These are phyloP conservation scores for Turritis glabra DNA, from an alignment of 345 rosid species.

Conservation along the genomic window DNA sequence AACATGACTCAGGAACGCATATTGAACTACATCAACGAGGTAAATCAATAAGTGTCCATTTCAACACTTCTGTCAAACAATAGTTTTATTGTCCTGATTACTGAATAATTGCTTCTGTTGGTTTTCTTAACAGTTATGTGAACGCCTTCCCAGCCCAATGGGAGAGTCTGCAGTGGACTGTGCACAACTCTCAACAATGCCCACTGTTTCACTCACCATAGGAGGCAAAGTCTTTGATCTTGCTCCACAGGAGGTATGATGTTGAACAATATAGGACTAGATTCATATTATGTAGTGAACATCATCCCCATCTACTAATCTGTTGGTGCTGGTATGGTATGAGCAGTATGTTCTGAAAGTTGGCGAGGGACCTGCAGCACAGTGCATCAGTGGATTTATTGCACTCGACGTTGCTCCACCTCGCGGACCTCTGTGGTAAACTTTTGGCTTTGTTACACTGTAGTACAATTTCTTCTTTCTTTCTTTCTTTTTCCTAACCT, in stretches of 20 bases:
- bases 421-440: constrained; percentile 92
- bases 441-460: background rate
- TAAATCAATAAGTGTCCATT: constrained; percentile 25
- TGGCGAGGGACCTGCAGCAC: constrained; percentile 69
- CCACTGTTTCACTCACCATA: constrained; percentile 76
- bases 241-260: constrained; percentile 62
- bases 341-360: constrained; percentile 86
- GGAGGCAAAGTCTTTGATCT: constrained; percentile 73
- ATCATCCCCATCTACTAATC: constrained; percentile 1
- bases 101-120: background rate
- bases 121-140: constrained; percentile 62
- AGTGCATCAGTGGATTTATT: constrained; percentile 90
- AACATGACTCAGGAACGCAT: constrained; percentile 69
- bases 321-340: constrained; percentile 17
- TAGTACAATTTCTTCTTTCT: background rate
- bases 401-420: constrained; percentile 86
- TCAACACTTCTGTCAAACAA: background rate
- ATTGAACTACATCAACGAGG: constrained; percentile 64
- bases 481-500: background rate
- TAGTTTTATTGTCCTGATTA: constrained; percentile 12
- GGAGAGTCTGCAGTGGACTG: constrained; percentile 92
- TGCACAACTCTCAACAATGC: constrained; percentile 66
- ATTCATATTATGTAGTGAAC: background rate
- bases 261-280: background rate
- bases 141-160: constrained; percentile 77